Evolutionary conservation across 495 filamentous ascomycete genomes (phyloP), one percentile per base, ranked within the genome.

Genomic region (Cercophora sp.): DNA sequence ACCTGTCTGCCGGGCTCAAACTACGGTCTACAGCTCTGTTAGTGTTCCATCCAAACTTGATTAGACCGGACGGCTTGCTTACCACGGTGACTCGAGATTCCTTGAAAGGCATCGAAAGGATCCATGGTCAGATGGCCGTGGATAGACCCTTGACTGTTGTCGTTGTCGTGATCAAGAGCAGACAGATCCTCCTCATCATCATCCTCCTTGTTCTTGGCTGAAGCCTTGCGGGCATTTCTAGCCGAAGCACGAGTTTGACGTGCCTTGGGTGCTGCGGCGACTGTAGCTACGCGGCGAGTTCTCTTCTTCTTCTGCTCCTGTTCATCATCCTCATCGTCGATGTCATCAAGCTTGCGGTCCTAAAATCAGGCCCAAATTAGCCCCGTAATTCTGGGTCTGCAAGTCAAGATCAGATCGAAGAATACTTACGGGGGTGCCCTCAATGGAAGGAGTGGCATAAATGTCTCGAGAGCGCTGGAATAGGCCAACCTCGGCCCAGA

Each of bases 401-500:
- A 34, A 8, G 42, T 61, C 27, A 57, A 49, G 15, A 16, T 23
- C 5, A 20, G 15, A 9, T 10, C 3, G 19, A 36, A 23, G 5
- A 34, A 24, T 8, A 72, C 70, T 55, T 57, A 77, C 77, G 48
- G 69, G 74, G 49, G 68, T 76, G 2, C 66, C 76, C 23, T 78
- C 70, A 6, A 65, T 43, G 0, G 79, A 79, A 11, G 73, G 70
- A 18, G 63, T 69, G 16, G 71, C 75, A 56, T 78, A 80, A 18
- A 81, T 74, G 42, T 79, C 71, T 43, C 75, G 61, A 9, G 56
- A 65, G 70, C 83, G 65, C 78, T 80, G 57, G 74, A 75, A 31
- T 51, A 72, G 23, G 71, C 88, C 36, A 59, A 75, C 49, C 64
- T 77, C 35, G 68, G 80, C 69, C 64, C 84, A 91, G 16, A 94